These are phyloP conservation scores for Sphagnum magellanicum DNA, from an alignment of 228 moss, liverwort and hornwort genomes.

Conservation along the genomic window DNA sequence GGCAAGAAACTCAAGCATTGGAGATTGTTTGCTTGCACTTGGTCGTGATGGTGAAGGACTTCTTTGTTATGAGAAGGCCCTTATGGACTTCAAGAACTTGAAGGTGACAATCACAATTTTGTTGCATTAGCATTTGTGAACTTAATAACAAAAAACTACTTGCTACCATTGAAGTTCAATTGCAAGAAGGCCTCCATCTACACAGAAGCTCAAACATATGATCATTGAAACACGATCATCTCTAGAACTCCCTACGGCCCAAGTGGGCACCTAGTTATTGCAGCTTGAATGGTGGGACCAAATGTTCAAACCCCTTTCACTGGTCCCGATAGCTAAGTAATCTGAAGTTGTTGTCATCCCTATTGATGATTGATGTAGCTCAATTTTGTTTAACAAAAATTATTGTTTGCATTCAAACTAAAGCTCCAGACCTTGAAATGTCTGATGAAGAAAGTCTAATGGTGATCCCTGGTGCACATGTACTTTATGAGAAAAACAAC, in stretches of 20 bases:
- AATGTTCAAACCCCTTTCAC: slow-evolving; percentile 15
- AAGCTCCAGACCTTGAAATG: too few species aligned
- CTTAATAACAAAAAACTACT: slow-evolving; percentile 22
- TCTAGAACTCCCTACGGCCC: slow-evolving; percentile 9
- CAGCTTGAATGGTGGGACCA: slow-evolving; percentile 15
- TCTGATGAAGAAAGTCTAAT: too few species aligned
- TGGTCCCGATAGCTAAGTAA: slow-evolving; percentile 25
- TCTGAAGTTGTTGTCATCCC: slow-evolving; percentile 1
- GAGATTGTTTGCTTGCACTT: slow-evolving; percentile 68
- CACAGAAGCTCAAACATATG: slow-evolving; percentile 29
- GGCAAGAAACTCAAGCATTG: slow-evolving; percentile 77
- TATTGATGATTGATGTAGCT: too few species aligned
- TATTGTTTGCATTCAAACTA: too few species aligned
- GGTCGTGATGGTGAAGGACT: slow-evolving; percentile 77
- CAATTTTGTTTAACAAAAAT: too few species aligned
- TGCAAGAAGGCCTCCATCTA: slow-evolving; percentile 32
- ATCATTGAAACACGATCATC: too few species aligned
- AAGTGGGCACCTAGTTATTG: slow-evolving; percentile 16
- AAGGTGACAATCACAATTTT: slow-evolving; percentile 53
- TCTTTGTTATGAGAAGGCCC: slow-evolving; percentile 67
- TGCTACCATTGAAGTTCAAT: slow-evolving; percentile 15
- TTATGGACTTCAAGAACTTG: slow-evolving; percentile 60
- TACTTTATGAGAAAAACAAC: too few species aligned
- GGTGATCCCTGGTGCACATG: too few species aligned
- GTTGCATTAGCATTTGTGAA: slow-evolving; percentile 68